These are phyloP conservation scores for Prunella vulgaris DNA, from an alignment of 257 asterid species.

Conservation along the genomic window DNA sequence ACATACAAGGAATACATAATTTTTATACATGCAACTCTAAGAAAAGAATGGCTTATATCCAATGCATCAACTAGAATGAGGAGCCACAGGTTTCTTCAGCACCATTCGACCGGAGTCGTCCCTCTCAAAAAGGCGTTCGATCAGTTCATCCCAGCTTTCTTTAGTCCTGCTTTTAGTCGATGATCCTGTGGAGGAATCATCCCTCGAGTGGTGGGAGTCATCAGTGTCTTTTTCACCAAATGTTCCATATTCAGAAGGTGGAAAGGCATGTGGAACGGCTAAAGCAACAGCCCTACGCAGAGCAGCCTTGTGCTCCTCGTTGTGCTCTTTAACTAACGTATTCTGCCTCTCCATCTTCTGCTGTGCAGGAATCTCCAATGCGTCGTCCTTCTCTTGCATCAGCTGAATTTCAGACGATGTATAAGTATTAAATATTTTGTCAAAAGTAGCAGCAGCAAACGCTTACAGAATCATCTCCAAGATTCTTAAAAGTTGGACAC, in stretches of 20 bases:
- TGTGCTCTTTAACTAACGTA: slow-evolving; percentile 58
- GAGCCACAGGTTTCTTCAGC: slow-evolving; percentile 39
- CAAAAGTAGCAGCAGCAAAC: not conserved
- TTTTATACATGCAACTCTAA: not conserved
- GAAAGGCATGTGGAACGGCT: slow-evolving; percentile 69
- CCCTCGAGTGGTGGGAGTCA: slow-evolving; percentile 18
- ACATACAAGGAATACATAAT: not conserved
- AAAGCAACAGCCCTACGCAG: slow-evolving; percentile 65
- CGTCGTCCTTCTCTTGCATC: slow-evolving; percentile 59
- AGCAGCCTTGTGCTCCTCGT: slow-evolving; percentile 65
- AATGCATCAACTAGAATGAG: slow-evolving; percentile 42
- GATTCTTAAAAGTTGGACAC: no score
- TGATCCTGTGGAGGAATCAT: slow-evolving; percentile 45
- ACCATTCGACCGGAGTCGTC: slow-evolving; percentile 55
- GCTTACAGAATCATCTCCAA: not conserved
- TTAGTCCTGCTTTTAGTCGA: slow-evolving; percentile 29
- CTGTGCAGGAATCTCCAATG: slow-evolving; percentile 47
- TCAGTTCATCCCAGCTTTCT: slow-evolving; percentile 75
- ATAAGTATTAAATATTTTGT: not conserved
- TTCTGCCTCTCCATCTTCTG: slow-evolving; percentile 82
- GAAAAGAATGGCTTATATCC: not conserved
- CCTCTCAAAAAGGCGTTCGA: slow-evolving; percentile 66
- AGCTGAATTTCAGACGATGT: slow-evolving; percentile 30
- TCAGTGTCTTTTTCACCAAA: slow-evolving; percentile 35
- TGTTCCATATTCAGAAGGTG: slow-evolving; percentile 70